Base-by-base conservation (phyloP, 116 monocot species). In the Dioscorea cayenensis region DNA sequence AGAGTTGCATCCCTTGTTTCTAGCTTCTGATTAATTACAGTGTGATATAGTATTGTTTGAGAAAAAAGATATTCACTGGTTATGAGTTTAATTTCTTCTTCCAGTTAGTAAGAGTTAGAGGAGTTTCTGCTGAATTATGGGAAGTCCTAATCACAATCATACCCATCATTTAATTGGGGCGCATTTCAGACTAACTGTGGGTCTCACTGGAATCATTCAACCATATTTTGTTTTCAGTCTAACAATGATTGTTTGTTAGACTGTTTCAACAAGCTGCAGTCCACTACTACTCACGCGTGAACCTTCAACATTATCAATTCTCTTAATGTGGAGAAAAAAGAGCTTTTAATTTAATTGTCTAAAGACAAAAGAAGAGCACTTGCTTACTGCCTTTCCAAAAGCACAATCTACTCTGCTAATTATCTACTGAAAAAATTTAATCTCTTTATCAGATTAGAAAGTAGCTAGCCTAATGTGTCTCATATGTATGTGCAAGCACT, bases 391-490 rank as follows among this genome's bases (percentile, higher is more conserved):
- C 43, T 43, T 43, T 43, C 43, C 5, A 43, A n/a, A 55, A 55
- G 55, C 55, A 55, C 55, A 55, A 16, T 43, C 43, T 43, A 43
- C 11, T 43, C 55, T 55, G 0, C n/a, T 55, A n/a, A 19, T 16
- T 55, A 55, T n/a, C 55, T 55, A 18, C 55, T 55, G 19, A 2
- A n/a, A 16, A 16, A 16, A 18, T n/a, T 16, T 18, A 16, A 55
- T 18, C 55, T 55, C n/a, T 55, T 55, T 55, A 55, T 55, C 55
- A 55, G 55, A 55, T 14, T 55, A 55, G 55, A 55, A 55, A 55
- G 55, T 55, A 55, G n/a, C 55, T 55, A 55, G 4, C 55, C 55
- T 19, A n/a, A 55, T 55, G n/a, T 55, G 19, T 55, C 55, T 55
- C 19, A 55, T 18, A 8, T 55, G 14, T 18, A 8, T 55, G 14